Base-by-base conservation (phyloP, 2,329 filamentous ascomycete species). In the Pleurostoma richardsiae region DNA sequence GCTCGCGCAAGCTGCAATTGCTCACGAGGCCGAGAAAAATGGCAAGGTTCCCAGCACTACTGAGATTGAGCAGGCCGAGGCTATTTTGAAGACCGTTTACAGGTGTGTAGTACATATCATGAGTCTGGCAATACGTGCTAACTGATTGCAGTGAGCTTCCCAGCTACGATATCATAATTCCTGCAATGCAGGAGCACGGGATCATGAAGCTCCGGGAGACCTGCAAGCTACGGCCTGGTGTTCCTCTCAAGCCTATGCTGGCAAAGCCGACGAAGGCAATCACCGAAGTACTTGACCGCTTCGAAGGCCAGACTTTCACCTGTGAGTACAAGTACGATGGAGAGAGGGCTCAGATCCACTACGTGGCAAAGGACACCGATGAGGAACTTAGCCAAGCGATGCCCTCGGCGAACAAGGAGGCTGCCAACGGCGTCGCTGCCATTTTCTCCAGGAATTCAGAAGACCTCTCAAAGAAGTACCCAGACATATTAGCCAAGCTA, bases 311-410 rank as follows among this genome's bases (percentile, higher is more conserved):
- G 62, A 87, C 86, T 29, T 99, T 99, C 60, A 97, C 94, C 1
- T 99, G 94, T 69, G 94, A 99, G 65, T 99, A 95, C 76, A 99
- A 99, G 67, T 99, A 99, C 61, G 94, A 99, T 59, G 94, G 94
- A 42, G 94, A 99, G 67, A 80, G 94, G 62, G 94, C 94, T n/a
- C 94, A 99, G 63, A 97, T 99, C 43, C 94, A 99, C 64, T 99
- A 95, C 56, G 90, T 97, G 30, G 85, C 91, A 4, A 88, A 90
- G 52, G 87, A 92, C 51, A 80, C 88, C 7, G 73, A 82, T 2
- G 72, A 86, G 49, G 77, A 90, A 46, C 85, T 89, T 55, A 78
- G 79, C 48, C 79, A 85, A 41, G 75, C 80, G 33, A 70, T 78
- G 1, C 70, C 74, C 8, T 69, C 79, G 5, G 81, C 81, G 6